Percentiles rank a stretch among this genome's conserved stretches.
Conservation (phyloP, 768 basidiomycete species). For the Pholiota molesta region DNA sequence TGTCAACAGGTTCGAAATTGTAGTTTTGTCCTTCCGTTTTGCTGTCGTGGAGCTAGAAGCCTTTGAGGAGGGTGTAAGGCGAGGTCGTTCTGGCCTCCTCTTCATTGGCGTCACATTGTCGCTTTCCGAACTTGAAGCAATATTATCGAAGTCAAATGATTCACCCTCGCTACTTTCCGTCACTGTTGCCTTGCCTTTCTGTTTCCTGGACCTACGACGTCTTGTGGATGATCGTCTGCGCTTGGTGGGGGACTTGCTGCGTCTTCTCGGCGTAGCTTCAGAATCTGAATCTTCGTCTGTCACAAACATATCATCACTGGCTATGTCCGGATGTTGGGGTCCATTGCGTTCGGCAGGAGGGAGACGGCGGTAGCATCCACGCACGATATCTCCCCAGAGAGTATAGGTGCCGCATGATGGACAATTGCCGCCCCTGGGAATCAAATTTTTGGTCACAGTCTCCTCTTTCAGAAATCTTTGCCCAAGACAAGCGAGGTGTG, state of each 20-base stretch:
- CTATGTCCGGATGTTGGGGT: constrained; percentile 27
- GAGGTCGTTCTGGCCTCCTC: constrained; percentile 16
- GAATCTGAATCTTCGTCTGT: constrained; percentile 30
- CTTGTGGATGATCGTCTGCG: constrained; percentile 6
- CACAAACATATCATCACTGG: constrained; percentile 37
- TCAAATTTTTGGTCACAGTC: constrained; percentile 30
- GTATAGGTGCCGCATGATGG: constrained; percentile 52
- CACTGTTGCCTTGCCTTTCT: constrained; percentile 11
- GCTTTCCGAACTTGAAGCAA: constrained; percentile 19
- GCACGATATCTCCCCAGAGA: constrained; percentile 72
- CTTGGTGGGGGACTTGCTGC: constrained; percentile 8
- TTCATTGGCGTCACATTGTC: constrained; percentile 9
- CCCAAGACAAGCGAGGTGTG: constrained; percentile 64
- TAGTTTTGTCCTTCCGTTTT: neutral
- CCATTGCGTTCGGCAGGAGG: constrained; percentile 24
- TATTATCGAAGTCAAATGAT: constrained; percentile 21
- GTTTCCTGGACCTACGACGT: constrained; percentile 5
- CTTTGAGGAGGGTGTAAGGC: neutral
- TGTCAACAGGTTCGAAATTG: neutral
- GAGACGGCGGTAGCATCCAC: constrained; percentile 59
- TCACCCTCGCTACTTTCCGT: constrained; percentile 20
- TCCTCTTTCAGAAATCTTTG: constrained; percentile 23
- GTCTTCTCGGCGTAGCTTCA: constrained; percentile 12
- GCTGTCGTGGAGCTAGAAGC: neutral
- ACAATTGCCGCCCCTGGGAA: constrained; percentile 70